Evolutionary conservation across 768 basidiomycete species (phyloP).

Genomic region (Amylocystis lapponica): DNA sequence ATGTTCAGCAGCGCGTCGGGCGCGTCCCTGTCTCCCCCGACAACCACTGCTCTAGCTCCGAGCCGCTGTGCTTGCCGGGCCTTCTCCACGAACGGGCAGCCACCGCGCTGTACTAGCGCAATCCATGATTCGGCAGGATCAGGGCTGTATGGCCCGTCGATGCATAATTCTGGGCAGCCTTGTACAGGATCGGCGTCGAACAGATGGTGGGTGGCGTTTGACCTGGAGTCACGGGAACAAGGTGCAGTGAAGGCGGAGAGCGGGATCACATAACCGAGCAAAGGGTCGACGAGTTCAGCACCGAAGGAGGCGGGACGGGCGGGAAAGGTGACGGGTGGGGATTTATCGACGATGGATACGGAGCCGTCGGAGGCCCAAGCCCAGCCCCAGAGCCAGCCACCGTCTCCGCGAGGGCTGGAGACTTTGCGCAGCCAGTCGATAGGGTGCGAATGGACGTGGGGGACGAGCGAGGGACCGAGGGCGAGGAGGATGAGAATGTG

Average conservation of each 20-base stretch:
- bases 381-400: conserved; percentile 34
- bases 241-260: conserved; percentile 29
- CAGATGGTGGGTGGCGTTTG: conserved; percentile 27
- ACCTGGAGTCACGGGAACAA: conserved; percentile 32
- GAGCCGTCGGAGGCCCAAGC: conserved; percentile 35
- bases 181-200: conserved; percentile 23
- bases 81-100: conserved; percentile 90
- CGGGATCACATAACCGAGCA: conserved; percentile 33
- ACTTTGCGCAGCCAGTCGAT: conserved; percentile 25
- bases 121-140: conserved; percentile 74
- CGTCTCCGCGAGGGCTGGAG: conserved; percentile 20
- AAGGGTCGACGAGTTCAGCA: conserved; percentile 52
- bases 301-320: conserved; percentile 78
- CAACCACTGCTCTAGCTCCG: conserved; percentile 86
- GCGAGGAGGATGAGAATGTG: conserved; percentile 11
- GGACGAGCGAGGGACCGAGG: conserved; percentile 7
- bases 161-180: conserved; percentile 69
- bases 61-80: conserved; percentile 44
- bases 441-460: conserved; percentile 13
- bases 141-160: conserved; percentile 48
- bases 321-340: conserved; percentile 62
- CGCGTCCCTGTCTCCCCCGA: conserved; percentile 77
- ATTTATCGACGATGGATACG: conserved; percentile 72
- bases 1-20: conserved; percentile 82
- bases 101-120: conserved; percentile 84